These are phyloP conservation scores for Kickxella alabastrina DNA, from an alignment of 192 early-diverging fungal species.

Conservation along the genomic window DNA sequence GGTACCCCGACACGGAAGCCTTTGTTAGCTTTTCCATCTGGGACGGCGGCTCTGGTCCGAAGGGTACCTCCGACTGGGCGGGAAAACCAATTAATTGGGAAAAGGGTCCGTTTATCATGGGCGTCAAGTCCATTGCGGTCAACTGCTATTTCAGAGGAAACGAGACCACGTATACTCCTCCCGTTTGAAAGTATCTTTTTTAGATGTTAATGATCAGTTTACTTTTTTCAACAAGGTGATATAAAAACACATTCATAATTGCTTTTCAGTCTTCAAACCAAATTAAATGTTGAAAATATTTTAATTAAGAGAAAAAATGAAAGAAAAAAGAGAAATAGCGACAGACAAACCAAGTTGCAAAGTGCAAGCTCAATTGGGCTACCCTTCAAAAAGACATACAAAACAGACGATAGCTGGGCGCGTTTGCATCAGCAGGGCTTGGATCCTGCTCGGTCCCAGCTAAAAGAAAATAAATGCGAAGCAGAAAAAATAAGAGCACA, in stretches of 20 bases:
- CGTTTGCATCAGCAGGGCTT: slow-evolving; percentile 22
- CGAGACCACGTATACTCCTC: slow-evolving; percentile 47
- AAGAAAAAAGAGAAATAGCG: no score
- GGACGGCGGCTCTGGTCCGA: slow-evolving; percentile 57
- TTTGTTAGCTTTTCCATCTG: slow-evolving; percentile 60
- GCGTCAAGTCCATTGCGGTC: slow-evolving; percentile 52
- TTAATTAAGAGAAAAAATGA: background rate
- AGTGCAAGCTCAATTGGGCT: no score
- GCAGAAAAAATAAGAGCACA: background rate
- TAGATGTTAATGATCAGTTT: background rate
- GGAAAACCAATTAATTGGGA: slow-evolving; percentile 62
- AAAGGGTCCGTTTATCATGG: slow-evolving; percentile 45
- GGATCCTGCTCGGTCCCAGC: slow-evolving; percentile 12
- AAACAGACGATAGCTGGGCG: no score
- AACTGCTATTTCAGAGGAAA: slow-evolving; percentile 55
- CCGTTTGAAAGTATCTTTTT: slow-evolving; percentile 2
- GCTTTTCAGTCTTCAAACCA: no score
- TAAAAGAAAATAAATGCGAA: background rate
- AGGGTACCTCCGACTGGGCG: slow-evolving; percentile 59
- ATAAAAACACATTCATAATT: no score
- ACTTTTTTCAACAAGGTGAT: no score
- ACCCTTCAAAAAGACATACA: no score
- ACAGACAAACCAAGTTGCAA: no score
- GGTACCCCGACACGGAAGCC: slow-evolving; percentile 53
- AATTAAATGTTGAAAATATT: slow-evolving; percentile 1